Conservation (phyloP, 495 filamentous ascomycete genomes). For the Trichoderma asperelloides region DNA sequence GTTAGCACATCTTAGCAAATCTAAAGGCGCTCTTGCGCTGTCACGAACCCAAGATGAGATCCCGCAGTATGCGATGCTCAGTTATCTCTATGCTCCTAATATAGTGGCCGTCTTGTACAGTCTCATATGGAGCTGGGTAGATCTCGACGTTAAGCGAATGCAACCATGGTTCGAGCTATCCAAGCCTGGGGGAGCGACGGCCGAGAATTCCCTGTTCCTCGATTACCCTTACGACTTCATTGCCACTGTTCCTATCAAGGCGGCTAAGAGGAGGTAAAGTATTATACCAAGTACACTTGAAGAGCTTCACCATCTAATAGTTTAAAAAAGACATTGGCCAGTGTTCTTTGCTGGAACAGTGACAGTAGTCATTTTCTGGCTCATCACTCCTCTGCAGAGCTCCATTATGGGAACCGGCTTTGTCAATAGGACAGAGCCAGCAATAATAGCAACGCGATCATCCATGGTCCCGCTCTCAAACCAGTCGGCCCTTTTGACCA, state of each 20-base stretch:
- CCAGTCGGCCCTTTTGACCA: slow-evolving; percentile 19
- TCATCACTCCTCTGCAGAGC: slow-evolving; percentile 33
- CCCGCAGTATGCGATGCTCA: slow-evolving; percentile 18
- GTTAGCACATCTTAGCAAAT: slow-evolving; percentile 17
- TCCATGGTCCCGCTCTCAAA: slow-evolving; percentile 17
- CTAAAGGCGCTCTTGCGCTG: slow-evolving; percentile 29
- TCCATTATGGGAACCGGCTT: slow-evolving; percentile 27
- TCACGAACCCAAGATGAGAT: slow-evolving; percentile 18
- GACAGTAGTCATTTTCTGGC: slow-evolving; percentile 35
- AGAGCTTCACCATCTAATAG: slow-evolving; percentile 4
- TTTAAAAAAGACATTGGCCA: slow-evolving; percentile 28
- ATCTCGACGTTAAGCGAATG: slow-evolving; percentile 36
- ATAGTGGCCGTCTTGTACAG: slow-evolving; percentile 35
- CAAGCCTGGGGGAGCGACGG: slow-evolving; percentile 26
- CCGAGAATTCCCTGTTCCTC: slow-evolving; percentile 31
- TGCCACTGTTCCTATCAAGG: slow-evolving; percentile 34
- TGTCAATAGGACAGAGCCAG: slow-evolving; percentile 9
- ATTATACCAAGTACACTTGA: background rate
- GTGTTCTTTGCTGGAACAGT: slow-evolving; percentile 31
- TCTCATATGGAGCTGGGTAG: slow-evolving; percentile 37
- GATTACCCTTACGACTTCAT: slow-evolving; percentile 43
- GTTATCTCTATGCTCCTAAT: slow-evolving; percentile 32
- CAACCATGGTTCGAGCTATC: slow-evolving; percentile 42
- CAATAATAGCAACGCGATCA: slow-evolving; percentile 14
- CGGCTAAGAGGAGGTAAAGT: slow-evolving; percentile 26